These are phyloP conservation scores for Gossypium rotundifolium DNA, from an alignment of 345 rosid genomes.

Conservation along the genomic window DNA sequence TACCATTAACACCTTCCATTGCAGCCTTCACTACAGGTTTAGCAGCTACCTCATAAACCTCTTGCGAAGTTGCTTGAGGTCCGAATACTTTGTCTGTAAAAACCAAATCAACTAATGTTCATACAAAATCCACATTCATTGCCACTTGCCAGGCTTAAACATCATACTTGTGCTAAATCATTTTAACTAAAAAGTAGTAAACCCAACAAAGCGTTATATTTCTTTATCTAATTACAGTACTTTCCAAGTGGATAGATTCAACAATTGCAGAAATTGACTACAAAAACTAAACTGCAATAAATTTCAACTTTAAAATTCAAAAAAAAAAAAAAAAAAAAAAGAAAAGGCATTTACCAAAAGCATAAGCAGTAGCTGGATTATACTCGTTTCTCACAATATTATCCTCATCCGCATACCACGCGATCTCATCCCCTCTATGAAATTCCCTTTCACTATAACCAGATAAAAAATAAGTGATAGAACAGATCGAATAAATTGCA, in stretches of 20 bases:
- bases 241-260: not conserved
- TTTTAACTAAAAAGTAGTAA: not conserved
- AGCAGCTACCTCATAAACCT: constrained; percentile 93
- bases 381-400: constrained; percentile 83
- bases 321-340: not conserved
- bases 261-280: not conserved
- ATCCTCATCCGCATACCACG: constrained; percentile 96
- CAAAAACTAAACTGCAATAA: not conserved
- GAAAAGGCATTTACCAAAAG: constrained; percentile 53
- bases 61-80: constrained; percentile 65
- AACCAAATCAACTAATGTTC: not conserved
- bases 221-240: not conserved
- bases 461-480: constrained; percentile 11
- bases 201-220: not conserved
- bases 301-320: not conserved
- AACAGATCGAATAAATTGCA: not conserved
- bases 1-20: constrained; percentile 99
- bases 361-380: constrained; percentile 82
- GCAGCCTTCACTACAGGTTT: constrained; percentile 95
- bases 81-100: constrained; percentile 86
- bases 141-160: not conserved
- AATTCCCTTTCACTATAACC: constrained; percentile 84
- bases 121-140: not conserved
- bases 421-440: constrained; percentile 91
- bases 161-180: not conserved